These are phyloP conservation scores for Saussurea involucrata DNA, from an alignment of 129 eudicot species.

Conservation along the genomic window DNA sequence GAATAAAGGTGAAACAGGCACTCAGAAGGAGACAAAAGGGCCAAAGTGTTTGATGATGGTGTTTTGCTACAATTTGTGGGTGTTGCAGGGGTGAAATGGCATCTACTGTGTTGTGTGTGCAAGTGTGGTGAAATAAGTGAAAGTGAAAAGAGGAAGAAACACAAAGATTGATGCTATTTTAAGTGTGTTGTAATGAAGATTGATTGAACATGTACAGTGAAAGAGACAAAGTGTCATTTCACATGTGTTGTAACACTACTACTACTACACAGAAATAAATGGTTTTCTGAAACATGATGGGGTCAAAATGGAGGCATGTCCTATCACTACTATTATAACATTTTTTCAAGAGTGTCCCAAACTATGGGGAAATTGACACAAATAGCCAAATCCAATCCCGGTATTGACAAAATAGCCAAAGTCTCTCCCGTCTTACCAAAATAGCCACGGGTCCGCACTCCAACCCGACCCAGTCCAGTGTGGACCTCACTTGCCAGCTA, in stretches of 20 bases:
- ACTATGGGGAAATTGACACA: no score
- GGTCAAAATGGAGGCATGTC: not conserved
- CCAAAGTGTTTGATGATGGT: slow-evolving; percentile 26
- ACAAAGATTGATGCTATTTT: slow-evolving; percentile 12
- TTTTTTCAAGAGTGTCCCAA: no score
- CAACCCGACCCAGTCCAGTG: no score
- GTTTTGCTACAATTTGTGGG: slow-evolving; percentile 17
- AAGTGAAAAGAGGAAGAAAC: slow-evolving; percentile 7
- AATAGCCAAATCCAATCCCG: no score
- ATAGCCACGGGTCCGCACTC: no score
- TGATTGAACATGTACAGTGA: slow-evolving; percentile 17
- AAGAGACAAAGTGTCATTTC: slow-evolving; percentile 34
- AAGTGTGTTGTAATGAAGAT: slow-evolving; percentile 11
- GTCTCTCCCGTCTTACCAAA: no score
- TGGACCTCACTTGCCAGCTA: no score
- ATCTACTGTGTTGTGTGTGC: not conserved
- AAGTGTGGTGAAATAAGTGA: slow-evolving; percentile 24
- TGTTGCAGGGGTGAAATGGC: slow-evolving; percentile 21
- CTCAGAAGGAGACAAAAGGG: slow-evolving; percentile 16
- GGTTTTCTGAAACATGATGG: not conserved
- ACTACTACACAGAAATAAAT: slow-evolving; percentile 15
- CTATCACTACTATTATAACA: not conserved
- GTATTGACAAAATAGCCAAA: no score
- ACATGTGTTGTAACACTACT: slow-evolving; percentile 4
- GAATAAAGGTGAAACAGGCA: slow-evolving; percentile 16